A percentile compares a stretch with the other conserved stretches of the same genome.
These are phyloP conservation scores for Mortierella alpina DNA, from an alignment of 192 early-diverging fungal species.

Conservation along the genomic window DNA sequence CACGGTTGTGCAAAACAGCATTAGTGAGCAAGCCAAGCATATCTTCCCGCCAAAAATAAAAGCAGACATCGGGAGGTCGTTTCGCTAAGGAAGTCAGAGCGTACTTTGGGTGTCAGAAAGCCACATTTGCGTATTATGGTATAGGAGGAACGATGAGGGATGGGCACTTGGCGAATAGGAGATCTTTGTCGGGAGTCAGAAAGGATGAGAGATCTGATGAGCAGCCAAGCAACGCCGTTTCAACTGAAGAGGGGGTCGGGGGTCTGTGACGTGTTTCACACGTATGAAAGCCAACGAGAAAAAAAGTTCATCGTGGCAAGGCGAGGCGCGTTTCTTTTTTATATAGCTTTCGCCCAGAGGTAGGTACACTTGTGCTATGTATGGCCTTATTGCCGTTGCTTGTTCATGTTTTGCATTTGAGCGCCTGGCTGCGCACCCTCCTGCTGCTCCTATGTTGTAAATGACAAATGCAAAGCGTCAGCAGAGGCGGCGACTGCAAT, in stretches of 20 bases:
- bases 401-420: conserved; percentile 13
- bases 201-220: no score
- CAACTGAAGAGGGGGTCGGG: no score
- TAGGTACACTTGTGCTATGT: neutral
- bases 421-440: conserved; percentile 1
- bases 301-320: no score
- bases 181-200: no score
- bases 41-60: neutral
- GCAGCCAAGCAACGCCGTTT: no score
- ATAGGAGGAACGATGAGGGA: no score
- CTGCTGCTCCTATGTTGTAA: neutral
- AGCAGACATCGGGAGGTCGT: neutral
- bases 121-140: conserved; percentile 15
- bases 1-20: neutral
- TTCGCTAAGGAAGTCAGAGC: neutral
- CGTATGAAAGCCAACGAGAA: no score
- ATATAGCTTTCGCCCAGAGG: no score
- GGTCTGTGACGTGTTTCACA: no score
- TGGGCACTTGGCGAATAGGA: no score
- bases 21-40: neutral
- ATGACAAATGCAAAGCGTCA: neutral
- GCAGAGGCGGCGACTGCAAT: conserved; percentile 1
- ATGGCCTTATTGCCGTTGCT: conserved; percentile 5
- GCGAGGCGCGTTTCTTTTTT: no score
- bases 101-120: conserved; percentile 46